Evolutionary conservation across 2,329 filamentous ascomycete genomes (phyloP), one percentile per base, ranked within the genome.

Genomic region (Epichloe gansuensis): DNA sequence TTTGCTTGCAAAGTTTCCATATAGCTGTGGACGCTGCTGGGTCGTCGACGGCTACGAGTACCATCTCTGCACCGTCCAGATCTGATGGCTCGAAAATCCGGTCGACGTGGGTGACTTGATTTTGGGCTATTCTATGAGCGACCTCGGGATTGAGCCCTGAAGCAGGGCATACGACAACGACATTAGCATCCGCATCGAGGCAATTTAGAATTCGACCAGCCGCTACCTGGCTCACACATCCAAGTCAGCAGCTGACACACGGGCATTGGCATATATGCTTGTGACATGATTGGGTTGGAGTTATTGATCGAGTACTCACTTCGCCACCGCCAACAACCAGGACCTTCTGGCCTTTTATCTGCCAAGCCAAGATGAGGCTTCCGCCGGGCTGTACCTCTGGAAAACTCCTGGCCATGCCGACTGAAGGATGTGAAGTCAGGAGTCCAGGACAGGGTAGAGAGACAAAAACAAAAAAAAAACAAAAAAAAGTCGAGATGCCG

Each of bases 291-390:
- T 51, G 47, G 51, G 57, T 67, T 37, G 45, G 37, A 43, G 47
- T 50, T 52, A 9, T 45, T 7, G 43, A 21, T 17, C 25, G 17
- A 43, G 23, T 35, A 42, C 80, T 60, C 73, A 95, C 91, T 78
- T 97, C 91, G 68, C 93, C 93, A 61, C 93, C 93, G 58, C 93
- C 93, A 7, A 98, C 82, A 4, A 98, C 87, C n/a, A 98, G 73
- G 15, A 97, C 85, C 58, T 83, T 82, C 70, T 94, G 96, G 68
- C 85, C 84, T 65, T 83, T 86, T 62, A 95, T 84, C 72, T 97
- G 93, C 91, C 91, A 98, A 65, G 93, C 93, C 50, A 98, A 75
- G 57, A 98, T 93, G 59, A 98, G 73, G 56, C 91, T 97, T 54
- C 91, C 93, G 50, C 91, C 91, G 53, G 89, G 88, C 69, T 96